phyloP scores from a whole-genome alignment of 129 eudicot genomes.

The Ambrosia trifida region DNA sequence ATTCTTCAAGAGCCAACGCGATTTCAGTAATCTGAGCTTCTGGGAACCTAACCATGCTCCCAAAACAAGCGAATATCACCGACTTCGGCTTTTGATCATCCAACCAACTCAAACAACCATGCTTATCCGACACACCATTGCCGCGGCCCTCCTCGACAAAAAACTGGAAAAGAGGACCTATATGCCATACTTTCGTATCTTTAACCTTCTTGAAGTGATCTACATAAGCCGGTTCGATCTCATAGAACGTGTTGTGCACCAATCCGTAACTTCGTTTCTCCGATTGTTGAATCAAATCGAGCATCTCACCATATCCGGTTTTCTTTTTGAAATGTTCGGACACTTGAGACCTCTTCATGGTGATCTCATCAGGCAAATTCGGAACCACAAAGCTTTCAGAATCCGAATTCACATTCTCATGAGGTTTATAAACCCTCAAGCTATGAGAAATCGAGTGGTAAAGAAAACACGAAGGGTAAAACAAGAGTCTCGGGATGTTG shows the following conservation, averaged over 20 bases:
- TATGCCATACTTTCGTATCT: slow-evolving; percentile 33
- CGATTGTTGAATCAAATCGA: slow-evolving; percentile 21
- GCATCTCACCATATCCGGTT: neutral
- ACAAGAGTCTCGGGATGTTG: slow-evolving; percentile 44
- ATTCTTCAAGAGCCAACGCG: slow-evolving; percentile 45
- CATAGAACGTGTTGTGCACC: slow-evolving; percentile 46
- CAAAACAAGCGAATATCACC: slow-evolving; percentile 47
- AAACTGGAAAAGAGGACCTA: slow-evolving; percentile 40
- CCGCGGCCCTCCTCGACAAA: neutral
- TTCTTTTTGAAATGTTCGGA: slow-evolving; percentile 6
- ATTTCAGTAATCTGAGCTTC: slow-evolving; percentile 45
- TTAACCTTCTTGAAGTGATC: slow-evolving; percentile 29
- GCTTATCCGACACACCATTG: neutral
- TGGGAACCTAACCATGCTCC: slow-evolving; percentile 43
- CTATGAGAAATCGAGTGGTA: slow-evolving; percentile 27
- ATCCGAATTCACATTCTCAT: slow-evolving; percentile 23
- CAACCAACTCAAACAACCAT: slow-evolving; percentile 40
- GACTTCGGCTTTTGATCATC: slow-evolving; percentile 30
- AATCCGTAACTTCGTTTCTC: slow-evolving; percentile 45
- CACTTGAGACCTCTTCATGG: slow-evolving; percentile 43
- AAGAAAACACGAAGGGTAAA: slow-evolving; percentile 29
- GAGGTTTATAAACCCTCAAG: slow-evolving; percentile 37
- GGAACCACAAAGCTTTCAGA: slow-evolving; percentile 39
- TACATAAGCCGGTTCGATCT: slow-evolving; percentile 50
- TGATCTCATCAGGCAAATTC: slow-evolving; percentile 37